Percentiles rank a stretch among this genome's conserved stretches.
These are phyloP conservation scores for Rhodotorula mucilaginosa DNA, from an alignment of 1,284 basidiomycete genomes.

Conservation along the genomic window DNA sequence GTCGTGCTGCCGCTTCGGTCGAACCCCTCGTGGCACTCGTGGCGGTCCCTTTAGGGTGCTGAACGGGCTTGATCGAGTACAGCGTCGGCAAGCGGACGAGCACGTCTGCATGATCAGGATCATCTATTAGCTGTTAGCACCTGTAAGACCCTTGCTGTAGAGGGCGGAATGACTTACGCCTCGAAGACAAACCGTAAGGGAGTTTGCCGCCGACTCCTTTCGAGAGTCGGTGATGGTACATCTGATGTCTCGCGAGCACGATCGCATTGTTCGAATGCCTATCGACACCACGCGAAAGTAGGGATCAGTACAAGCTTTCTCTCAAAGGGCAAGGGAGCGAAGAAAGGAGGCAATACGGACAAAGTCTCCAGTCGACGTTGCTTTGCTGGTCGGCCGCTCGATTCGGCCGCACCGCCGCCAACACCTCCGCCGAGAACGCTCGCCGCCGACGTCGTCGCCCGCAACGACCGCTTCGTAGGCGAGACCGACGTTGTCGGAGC, in stretches of 20 bases:
- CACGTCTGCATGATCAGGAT: constrained; percentile 42
- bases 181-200: constrained; percentile 45
- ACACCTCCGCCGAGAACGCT: constrained; percentile 43
- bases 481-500: neutral
- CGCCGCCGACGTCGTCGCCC: constrained; percentile 48
- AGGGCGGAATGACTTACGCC: constrained; percentile 41
- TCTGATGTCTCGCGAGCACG: constrained; percentile 44
- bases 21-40: constrained; percentile 9
- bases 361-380: constrained; percentile 11
- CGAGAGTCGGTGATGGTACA: constrained; percentile 49
- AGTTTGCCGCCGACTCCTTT: constrained; percentile 25
- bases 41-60: constrained; percentile 16
- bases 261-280: constrained; percentile 39
- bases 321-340: accelerated
- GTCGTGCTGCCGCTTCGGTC: constrained; percentile 53
- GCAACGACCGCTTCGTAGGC: neutral
- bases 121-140: too few relatives aligned
- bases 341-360: neutral
- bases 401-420: constrained; percentile 17
- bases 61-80: constrained; percentile 13
- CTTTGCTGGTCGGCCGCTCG: constrained; percentile 30
- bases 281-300: too few relatives aligned
- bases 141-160: neutral
- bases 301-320: neutral
- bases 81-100: constrained; percentile 36